Percentiles rank a stretch among this genome's conserved stretches.
phyloP scores from a whole-genome alignment of 306 rosid species.

The Vigna reflexopilosa region DNA sequence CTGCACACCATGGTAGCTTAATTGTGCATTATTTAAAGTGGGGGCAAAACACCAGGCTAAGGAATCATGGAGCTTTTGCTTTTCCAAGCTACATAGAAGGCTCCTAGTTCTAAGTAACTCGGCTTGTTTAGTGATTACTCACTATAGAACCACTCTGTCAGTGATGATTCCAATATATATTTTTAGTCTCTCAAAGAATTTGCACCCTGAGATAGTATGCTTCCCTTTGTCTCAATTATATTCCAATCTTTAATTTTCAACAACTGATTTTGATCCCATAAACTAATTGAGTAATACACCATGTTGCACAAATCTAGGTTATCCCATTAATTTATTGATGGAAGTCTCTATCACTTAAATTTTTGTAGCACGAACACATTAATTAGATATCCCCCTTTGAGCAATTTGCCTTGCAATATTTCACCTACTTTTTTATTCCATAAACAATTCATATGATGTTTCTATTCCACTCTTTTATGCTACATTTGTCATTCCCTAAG shows the following conservation, averaged over 20 bases:
- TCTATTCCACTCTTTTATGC: constrained; percentile 76
- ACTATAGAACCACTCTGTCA: constrained; percentile 61
- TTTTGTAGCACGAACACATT: constrained; percentile 62
- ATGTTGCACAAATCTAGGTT: constrained; percentile 49
- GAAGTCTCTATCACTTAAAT: constrained; percentile 60
- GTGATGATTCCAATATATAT: constrained; percentile 52
- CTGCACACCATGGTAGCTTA: constrained; percentile 51
- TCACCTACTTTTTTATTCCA: constrained; percentile 36
- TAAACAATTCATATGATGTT: constrained; percentile 64
- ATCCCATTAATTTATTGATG: constrained; percentile 36
- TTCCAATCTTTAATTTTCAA: constrained; percentile 44
- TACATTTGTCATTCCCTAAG: constrained; percentile 43
- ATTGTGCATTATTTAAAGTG: constrained; percentile 36
- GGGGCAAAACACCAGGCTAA: constrained; percentile 49
- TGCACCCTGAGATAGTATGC: constrained; percentile 51
- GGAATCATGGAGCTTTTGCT: constrained; percentile 60
- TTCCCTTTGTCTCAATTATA: constrained; percentile 47
- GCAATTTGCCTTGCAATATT: constrained; percentile 45
- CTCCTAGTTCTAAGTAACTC: constrained; percentile 53
- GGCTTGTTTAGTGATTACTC: constrained; percentile 61
- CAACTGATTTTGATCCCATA: constrained; percentile 45
- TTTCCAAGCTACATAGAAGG: constrained; percentile 58
- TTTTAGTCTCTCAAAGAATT: constrained; percentile 49
- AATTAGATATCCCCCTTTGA: constrained; percentile 45
- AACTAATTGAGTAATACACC: constrained; percentile 32